Evolutionary conservation across 441 rosid genomes (phyloP), one percentile per base, ranked within the genome.

Genomic region (Monsonia emarginata): DNA sequence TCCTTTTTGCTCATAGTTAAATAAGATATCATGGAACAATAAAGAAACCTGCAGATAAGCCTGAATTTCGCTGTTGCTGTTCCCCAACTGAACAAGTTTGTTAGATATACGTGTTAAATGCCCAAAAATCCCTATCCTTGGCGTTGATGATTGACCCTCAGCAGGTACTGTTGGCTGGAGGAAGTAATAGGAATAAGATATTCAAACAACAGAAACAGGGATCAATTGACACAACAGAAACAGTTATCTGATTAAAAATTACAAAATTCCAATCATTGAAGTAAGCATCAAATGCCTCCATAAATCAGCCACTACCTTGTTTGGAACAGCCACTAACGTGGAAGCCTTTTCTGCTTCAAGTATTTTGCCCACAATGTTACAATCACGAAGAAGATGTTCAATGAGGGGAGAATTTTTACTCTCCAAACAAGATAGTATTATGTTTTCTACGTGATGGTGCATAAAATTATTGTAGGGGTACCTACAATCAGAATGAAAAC

Each of bases 391-490:
- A 76, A 94, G 83, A 81, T 91, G 89, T 61, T 84, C 87, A 60
- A 83, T 67, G 69, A 91, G 84, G 54, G 76, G 67, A 66, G 80
- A 72, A 78, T 83, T 83, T 76, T 84, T 88, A 85, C 89, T 81
- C 84, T 89, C 96, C 76, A 91, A 75, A 72, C 99, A 94, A 25
- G 95, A 87, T 42, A 84, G 71, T 59, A 94, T 78, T 61, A 91
- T 86, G 75, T 68, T 89, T 78, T 91, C 97, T 56, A 88, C 90
- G 59, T 89, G 95, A 78, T 91, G 97, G 75, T 90, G 98, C 87
- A 94, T 80, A 77, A 86, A 89, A 63, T 89, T 94, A 79, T 94
- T 94, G 90, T 77, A 94, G 0, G 97, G 96, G 67, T 90, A 94
- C 89, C 98, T 74, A 34, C 61, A 74, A 9, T 11, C 54, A 75